Evolutionary conservation across 805 yeast species (phyloP).

Genomic region (Yamadazyma akitaensis): DNA sequence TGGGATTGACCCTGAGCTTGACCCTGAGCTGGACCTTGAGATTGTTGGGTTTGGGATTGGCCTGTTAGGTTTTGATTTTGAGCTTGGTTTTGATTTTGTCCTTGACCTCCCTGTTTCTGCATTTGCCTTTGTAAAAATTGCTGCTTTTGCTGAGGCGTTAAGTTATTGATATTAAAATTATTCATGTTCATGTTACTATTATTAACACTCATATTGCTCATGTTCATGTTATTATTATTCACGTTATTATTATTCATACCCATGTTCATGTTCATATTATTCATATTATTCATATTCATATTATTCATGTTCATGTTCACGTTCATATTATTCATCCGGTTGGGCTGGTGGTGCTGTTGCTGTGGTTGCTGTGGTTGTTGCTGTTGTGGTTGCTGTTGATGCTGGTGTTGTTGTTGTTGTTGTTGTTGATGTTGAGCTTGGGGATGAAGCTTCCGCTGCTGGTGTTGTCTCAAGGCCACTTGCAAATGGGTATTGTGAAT

Average conservation of each 20-base stretch:
- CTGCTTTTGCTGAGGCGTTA: conserved; percentile 37
- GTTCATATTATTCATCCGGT: conserved; percentile 15
- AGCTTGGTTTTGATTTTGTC: conserved; percentile 20
- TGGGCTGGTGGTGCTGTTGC: no score
- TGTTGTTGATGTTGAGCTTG: conserved; percentile 11
- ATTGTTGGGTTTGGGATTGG: background rate
- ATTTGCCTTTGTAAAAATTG: conserved; percentile 36
- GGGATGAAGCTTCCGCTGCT: conserved; percentile 33
- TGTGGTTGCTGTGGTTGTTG: conserved; percentile 10
- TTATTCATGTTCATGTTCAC: conserved; percentile 2
- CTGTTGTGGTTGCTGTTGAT: conserved; percentile 12
- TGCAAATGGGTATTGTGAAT: conserved; percentile 68
- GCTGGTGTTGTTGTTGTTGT: conserved; percentile 11
- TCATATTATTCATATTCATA: conserved; percentile 10
- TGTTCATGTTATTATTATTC: conserved; percentile 6
- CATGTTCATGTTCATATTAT: conserved; percentile 11
- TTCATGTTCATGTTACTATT: conserved; percentile 11
- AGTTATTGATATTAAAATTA: conserved; percentile 12
- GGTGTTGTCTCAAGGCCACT: conserved; percentile 49
- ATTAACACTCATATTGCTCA: conserved; percentile 13
- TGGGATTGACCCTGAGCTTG: conserved; percentile 20
- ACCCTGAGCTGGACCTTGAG: background rate
- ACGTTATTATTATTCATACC: conserved; percentile 15
- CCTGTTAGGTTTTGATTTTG: background rate
- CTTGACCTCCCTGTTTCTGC: conserved; percentile 20